Evolutionary conservation across 2,329 filamentous ascomycete species (phyloP).

Genomic region (Pyrenophora teres): DNA sequence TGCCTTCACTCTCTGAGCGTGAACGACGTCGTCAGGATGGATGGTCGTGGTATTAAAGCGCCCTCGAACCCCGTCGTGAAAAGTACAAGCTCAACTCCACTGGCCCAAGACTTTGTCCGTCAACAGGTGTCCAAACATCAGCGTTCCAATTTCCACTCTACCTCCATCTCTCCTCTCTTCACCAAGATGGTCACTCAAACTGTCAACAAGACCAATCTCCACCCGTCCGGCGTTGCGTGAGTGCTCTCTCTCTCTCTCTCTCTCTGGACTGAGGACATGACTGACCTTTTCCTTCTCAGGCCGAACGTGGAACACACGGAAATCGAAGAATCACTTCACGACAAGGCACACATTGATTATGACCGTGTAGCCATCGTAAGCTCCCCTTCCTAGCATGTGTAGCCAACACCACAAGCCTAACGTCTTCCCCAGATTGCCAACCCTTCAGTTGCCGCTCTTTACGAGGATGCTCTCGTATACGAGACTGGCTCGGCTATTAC

Average conservation of each 20-base stretch:
- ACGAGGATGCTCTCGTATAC: conserved; percentile 98
- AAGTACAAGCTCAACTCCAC: conserved; percentile 51
- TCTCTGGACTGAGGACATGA: not conserved
- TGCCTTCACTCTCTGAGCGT: conserved; percentile 24
- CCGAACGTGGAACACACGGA: conserved; percentile 89
- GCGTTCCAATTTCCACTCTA: conserved; percentile 63
- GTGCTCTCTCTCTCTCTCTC: conserved; percentile 46
- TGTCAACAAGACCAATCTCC: conserved; percentile 90
- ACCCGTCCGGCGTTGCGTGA: conserved; percentile 88
- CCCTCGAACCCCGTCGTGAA: conserved; percentile 41
- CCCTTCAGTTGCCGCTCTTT: conserved; percentile 91
- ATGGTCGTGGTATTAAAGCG: conserved; percentile 45
- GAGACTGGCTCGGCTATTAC: conserved; percentile 98
- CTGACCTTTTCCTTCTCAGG: conserved; percentile 54
- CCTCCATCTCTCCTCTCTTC: conserved; percentile 53
- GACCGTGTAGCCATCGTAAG: conserved; percentile 96
- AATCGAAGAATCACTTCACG: conserved; percentile 95
- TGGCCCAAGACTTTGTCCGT: conserved; percentile 61
- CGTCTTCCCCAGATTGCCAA: conserved; percentile 68
- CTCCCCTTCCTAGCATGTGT: conserved; percentile 10
- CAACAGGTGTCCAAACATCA: conserved; percentile 63
- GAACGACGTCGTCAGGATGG: conserved; percentile 40
- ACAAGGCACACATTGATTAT: conserved; percentile 98
- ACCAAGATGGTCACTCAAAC: conserved; percentile 54
- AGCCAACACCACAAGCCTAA: conserved; percentile 16